A percentile compares a stretch with the other conserved stretches of the same genome.
phyloP scores from a whole-genome alignment of 2,329 filamentous ascomycete genomes.

The Botryotinia narcissicola region DNA sequence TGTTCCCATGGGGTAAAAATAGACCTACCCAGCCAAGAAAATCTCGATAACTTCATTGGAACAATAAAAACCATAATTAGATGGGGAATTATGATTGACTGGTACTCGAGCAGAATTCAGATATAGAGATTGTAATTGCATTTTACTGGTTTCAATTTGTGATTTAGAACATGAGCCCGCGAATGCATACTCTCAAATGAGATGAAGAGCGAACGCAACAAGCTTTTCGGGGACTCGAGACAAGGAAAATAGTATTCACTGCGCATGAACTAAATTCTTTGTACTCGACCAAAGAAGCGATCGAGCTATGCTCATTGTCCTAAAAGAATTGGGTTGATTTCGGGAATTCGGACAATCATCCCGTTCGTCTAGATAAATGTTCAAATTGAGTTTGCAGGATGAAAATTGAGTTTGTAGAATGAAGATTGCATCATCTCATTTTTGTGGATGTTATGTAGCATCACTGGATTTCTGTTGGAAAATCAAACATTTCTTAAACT shows the following conservation, averaged over 20 bases:
- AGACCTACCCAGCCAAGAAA: background rate
- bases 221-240: background rate
- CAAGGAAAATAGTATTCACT: background rate
- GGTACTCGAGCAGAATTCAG: background rate
- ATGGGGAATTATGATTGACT: background rate
- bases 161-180: background rate
- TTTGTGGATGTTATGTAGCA: background rate
- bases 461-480: background rate
- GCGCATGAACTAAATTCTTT: background rate
- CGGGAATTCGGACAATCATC: background rate
- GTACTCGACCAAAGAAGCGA: background rate
- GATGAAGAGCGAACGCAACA: background rate
- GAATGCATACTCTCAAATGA: background rate
- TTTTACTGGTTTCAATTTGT: background rate
- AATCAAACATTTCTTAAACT: background rate
- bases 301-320: background rate
- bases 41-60: background rate
- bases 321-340: background rate
- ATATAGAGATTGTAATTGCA: background rate
- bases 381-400: background rate
- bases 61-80: background rate
- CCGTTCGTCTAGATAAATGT: background rate
- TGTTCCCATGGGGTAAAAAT: background rate
- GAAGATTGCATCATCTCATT: background rate
- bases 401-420: background rate